Evolutionary conservation across 495 filamentous ascomycete genomes (phyloP).

Genomic region (Penicillium coprophilum): DNA sequence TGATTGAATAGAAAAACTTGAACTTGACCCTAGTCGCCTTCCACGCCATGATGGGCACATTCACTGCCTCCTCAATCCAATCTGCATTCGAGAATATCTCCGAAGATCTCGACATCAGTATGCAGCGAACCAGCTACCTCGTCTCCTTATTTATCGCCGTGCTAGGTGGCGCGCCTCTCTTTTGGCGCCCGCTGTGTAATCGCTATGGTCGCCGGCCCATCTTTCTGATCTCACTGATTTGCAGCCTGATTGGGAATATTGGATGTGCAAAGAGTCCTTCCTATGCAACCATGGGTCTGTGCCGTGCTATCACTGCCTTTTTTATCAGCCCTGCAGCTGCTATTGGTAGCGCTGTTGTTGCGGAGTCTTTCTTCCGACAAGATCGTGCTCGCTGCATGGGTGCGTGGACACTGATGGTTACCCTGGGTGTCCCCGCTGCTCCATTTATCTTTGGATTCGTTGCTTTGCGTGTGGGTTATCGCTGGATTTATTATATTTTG

Average conservation of each 20-base stretch:
- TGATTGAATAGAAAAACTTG: slow-evolving; percentile 44
- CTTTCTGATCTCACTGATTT: slow-evolving; percentile 48
- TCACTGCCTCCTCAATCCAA: slow-evolving; percentile 53
- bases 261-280: slow-evolving; percentile 46
- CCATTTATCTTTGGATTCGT: slow-evolving; percentile 53
- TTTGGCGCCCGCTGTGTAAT: slow-evolving; percentile 56
- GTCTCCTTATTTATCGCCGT: slow-evolving; percentile 53
- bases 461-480: slow-evolving; percentile 42
- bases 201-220: slow-evolving; percentile 54
- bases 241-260: slow-evolving; percentile 47
- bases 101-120: slow-evolving; percentile 43
- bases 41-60: slow-evolving; percentile 57
- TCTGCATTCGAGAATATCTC: slow-evolving; percentile 53
- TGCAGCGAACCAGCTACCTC: slow-evolving; percentile 52
- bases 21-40: slow-evolving; percentile 56
- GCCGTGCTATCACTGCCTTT: slow-evolving; percentile 48
- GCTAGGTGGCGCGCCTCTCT: slow-evolving; percentile 49
- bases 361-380: slow-evolving; percentile 47
- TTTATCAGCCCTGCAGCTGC: slow-evolving; percentile 52
- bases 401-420: slow-evolving; percentile 44
- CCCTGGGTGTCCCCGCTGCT: slow-evolving; percentile 44
- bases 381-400: slow-evolving; percentile 49
- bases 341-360: slow-evolving; percentile 45
- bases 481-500: slow-evolving; percentile 46
- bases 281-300: slow-evolving; percentile 42